phyloP scores from a whole-genome alignment of 2,329 filamentous ascomycete genomes.

The Bipolaris bicolor region DNA sequence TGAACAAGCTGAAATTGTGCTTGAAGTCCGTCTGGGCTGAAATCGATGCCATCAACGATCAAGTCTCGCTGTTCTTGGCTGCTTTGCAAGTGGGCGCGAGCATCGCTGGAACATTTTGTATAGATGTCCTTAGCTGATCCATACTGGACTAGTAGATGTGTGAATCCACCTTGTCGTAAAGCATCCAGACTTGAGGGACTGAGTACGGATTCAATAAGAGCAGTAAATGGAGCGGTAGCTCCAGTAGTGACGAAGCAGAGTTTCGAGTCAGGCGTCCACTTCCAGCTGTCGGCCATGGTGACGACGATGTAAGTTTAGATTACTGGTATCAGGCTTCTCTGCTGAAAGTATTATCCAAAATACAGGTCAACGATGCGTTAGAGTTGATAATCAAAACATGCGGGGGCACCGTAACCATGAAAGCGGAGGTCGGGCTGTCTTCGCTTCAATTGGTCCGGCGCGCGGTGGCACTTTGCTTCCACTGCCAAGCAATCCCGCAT shows the following conservation, averaged over 20 bases:
- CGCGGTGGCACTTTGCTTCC: constrained; percentile 30
- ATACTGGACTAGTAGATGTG: constrained; percentile 78
- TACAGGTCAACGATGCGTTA: background rate
- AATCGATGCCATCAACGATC: constrained; percentile 67
- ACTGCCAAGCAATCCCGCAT: constrained; percentile 34
- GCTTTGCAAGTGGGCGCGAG: constrained; percentile 21
- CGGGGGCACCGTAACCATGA: constrained; percentile 7
- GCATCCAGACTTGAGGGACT: constrained; percentile 65
- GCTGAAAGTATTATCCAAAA: background rate
- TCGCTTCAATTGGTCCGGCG: constrained; percentile 25
- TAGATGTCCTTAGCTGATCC: constrained; percentile 69
- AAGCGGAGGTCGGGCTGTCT: constrained; percentile 33
- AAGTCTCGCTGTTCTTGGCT: constrained; percentile 21
- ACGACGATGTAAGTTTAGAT: background rate
- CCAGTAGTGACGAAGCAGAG: constrained; percentile 88
- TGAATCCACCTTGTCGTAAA: constrained; percentile 68
- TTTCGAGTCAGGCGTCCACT: constrained; percentile 40
- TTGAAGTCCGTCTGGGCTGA: constrained; percentile 65
- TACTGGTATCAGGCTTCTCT: no score
- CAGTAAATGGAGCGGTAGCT: constrained; percentile 82
- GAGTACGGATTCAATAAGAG: constrained; percentile 71
- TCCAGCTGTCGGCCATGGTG: constrained; percentile 29
- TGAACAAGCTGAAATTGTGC: constrained; percentile 63
- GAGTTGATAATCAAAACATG: background rate
- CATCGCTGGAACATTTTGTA: constrained; percentile 37